Evolutionary conservation across 805 yeast species (phyloP), one percentile per base, ranked within the genome.

Genomic region (Saturnispora galanensis): DNA sequence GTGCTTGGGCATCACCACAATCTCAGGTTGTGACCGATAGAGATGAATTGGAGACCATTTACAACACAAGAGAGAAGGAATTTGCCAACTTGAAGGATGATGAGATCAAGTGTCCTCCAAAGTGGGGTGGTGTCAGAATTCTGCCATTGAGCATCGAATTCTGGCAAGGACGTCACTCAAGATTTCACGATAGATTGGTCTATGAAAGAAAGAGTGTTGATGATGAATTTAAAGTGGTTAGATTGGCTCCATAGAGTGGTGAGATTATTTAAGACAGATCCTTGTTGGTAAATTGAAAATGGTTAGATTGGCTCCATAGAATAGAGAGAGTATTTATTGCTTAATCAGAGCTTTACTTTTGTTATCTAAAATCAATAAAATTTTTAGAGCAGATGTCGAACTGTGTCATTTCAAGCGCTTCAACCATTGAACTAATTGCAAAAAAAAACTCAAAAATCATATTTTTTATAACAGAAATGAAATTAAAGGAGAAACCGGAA

Each of bases 1-100:
- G 98, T 29, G 98, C 98, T 0, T 89, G 96, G 95, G 84, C 97
- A 0, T 81, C 94, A 28, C 94, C 95, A 4, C 98, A 93, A 68
- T 77, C 89, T 31, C 70, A 74, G 44, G 71, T 68, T 3, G 69
- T 89, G 32, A 55, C 59, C 11, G 62, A 68, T 36, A 70, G 96
- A 50, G 74, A 74, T 12, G 84, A 76, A 53, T 74, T 90, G 48
- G 84, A 88, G 32, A 56, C 59, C 0, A 55, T 70, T 12, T 77
- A 77, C 42, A 57, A 62, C 10, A 58, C 67, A 26, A 71, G 66
- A 48, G 79, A 70, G 45, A 65, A 71, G 45, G 71, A 77, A 58
- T 86, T 85, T 50, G 74, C 77, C 50, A 78, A 71, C 35, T 33
- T 50, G 8, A 51, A 52, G 33, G 82, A 73, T 42, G 76, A 76